Conservation (phyloP, 345 rosid species). For the Hibiscus trionum region DNA sequence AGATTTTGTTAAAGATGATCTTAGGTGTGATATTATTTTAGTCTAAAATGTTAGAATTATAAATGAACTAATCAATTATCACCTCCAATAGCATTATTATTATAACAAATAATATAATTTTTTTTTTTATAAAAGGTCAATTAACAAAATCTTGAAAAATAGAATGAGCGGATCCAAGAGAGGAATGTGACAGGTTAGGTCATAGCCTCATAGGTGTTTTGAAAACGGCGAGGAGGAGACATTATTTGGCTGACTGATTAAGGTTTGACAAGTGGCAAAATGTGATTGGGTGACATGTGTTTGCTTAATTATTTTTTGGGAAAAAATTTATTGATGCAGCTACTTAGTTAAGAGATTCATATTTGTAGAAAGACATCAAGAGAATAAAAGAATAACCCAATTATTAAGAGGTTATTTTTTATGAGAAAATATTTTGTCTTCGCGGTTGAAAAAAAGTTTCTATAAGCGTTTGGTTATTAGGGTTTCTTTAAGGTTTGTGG, state of each 20-base stretch:
- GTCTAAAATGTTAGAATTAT: neutral
- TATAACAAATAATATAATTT: neutral
- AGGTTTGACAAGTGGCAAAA: neutral
- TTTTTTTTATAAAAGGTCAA: neutral
- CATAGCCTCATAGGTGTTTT: neutral
- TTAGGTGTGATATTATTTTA: neutral
- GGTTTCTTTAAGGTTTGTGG: too few species aligned
- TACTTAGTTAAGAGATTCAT: neutral
- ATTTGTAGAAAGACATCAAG: neutral
- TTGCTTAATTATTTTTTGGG: neutral
- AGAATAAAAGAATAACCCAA: too few species aligned
- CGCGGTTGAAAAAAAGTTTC: too few species aligned
- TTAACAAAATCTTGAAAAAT: too few species aligned
- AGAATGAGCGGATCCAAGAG: neutral
- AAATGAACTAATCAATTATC: neutral
- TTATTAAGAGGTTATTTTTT: too few species aligned
- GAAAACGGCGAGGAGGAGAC: neutral
- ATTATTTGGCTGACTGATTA: too few species aligned
- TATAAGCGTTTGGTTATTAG: too few species aligned
- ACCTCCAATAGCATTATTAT: neutral
- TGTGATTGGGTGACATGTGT: neutral
- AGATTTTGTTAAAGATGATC: neutral
- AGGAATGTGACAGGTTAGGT: neutral
- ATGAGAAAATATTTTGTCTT: too few species aligned
- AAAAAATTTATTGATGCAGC: neutral